Conservation (phyloP, 345 rosid species). For the Camelina sativa region DNA sequence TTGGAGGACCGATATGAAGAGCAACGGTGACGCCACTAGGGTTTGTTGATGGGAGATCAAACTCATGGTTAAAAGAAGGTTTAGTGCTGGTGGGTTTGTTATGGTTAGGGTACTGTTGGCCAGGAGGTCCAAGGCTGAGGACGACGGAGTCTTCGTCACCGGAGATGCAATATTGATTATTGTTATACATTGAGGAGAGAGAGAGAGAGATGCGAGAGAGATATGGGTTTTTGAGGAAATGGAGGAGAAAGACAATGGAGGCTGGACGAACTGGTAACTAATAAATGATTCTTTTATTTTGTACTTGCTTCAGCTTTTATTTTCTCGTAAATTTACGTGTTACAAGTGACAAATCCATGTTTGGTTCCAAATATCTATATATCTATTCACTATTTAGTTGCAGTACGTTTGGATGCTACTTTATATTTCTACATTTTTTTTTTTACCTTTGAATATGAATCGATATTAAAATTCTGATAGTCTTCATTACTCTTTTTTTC, state of each 20-base stretch:
- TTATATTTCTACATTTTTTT: slow-evolving; percentile 1
- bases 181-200: slow-evolving; percentile 52
- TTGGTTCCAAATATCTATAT: slow-evolving; percentile 17
- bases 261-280: slow-evolving; percentile 44
- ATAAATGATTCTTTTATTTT: slow-evolving; percentile 36
- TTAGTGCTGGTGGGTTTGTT: slow-evolving; percentile 41
- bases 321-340: slow-evolving; percentile 35
- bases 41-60: slow-evolving; percentile 26
- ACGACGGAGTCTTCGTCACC: slow-evolving; percentile 66
- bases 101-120: slow-evolving; percentile 46
- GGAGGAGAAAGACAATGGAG: slow-evolving; percentile 52
- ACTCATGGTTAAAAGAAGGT: slow-evolving; percentile 28
- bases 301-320: slow-evolving; percentile 32
- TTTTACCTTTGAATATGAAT: slow-evolving; percentile 9
- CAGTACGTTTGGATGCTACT: slow-evolving; percentile 10
- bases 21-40: slow-evolving; percentile 66
- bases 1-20: slow-evolving; percentile 71
- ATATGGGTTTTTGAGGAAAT: slow-evolving; percentile 38
- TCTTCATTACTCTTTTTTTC: neutral
- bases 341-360: slow-evolving; percentile 32
- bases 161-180: slow-evolving; percentile 39
- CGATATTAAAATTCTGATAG: neutral
- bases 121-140: slow-evolving; percentile 86
- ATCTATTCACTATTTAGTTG: neutral
- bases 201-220: slow-evolving; percentile 32